Evolutionary conservation across 192 early-diverging fungal species (phyloP).

Genomic region (Podila horticola): DNA sequence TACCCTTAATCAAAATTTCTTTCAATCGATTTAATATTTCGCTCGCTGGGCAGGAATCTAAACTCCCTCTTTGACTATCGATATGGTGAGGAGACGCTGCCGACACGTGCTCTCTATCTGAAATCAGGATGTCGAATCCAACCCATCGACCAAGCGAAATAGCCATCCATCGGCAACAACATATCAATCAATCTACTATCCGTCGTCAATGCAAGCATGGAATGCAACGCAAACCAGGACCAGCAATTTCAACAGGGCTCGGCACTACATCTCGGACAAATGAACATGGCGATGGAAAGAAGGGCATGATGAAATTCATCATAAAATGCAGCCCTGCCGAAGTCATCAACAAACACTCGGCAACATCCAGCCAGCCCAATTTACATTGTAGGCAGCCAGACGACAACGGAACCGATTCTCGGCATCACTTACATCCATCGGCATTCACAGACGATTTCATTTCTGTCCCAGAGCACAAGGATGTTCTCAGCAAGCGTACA

Average conservation of each 20-base stretch:
- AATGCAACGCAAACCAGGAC: neutral
- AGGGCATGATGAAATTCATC: too few species aligned
- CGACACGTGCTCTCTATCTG: neutral
- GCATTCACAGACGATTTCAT: too few species aligned
- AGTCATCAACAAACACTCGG: too few species aligned
- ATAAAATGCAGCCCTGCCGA: too few species aligned
- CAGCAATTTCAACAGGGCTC: neutral
- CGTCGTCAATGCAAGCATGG: too few species aligned
- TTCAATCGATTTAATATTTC: neutral
- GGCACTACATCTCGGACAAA: neutral
- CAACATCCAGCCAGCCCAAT: too few species aligned
- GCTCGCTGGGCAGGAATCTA: neutral
- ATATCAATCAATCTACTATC: neutral
- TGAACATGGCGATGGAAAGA: neutral
- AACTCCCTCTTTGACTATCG: constrained; percentile 4
- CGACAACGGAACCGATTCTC: too few species aligned
- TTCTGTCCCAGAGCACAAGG: too few species aligned
- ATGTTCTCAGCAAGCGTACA: neutral
- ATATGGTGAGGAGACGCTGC: constrained; percentile 5
- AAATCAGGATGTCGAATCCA: neutral
- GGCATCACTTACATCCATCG: too few species aligned
- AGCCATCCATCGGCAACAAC: neutral
- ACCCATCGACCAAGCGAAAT: neutral
- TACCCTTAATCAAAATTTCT: neutral
- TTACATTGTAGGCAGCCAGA: too few species aligned